Evolutionary conservation across 2,329 filamentous ascomycete genomes (phyloP).

Genomic region (Hortaea sp.): DNA sequence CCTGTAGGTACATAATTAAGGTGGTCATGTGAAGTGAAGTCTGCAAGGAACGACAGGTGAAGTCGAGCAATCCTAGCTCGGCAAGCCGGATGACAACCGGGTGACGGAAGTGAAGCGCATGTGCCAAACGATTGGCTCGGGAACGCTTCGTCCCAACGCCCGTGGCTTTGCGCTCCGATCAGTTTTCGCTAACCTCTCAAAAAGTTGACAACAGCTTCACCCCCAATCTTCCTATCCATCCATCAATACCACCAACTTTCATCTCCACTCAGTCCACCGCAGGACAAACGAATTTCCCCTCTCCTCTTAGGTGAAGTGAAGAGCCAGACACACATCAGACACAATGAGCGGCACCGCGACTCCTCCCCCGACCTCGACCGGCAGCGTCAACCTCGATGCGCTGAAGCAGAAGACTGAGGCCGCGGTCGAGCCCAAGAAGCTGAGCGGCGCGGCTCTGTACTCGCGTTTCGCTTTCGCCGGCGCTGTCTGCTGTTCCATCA

Average conservation of each 20-base stretch:
- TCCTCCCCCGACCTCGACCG: slow-evolving; percentile 38
- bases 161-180: neutral
- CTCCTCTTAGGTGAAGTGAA: neutral
- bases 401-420: slow-evolving; percentile 39
- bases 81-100: too few species aligned
- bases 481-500: slow-evolving; percentile 95
- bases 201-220: neutral
- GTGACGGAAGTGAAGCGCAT: too few species aligned
- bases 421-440: slow-evolving; percentile 39
- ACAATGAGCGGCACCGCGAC: slow-evolving; percentile 26
- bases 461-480: slow-evolving; percentile 93
- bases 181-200: neutral
- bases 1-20: too few species aligned
- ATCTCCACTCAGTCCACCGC: neutral
- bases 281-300: neutral
- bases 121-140: too few species aligned
- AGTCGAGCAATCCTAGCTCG: too few species aligned
- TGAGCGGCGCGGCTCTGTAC: slow-evolving; percentile 66
- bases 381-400: slow-evolving; percentile 44
- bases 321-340: slow-evolving; percentile 3
- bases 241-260: neutral
- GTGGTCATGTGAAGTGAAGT: too few species aligned
- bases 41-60: too few species aligned
- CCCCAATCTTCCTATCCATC: neutral
- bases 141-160: neutral